Percentiles rank a stretch among this genome's conserved stretches.
Conservation (phyloP, 495 filamentous ascomycete species). For the Daldinia grandis region DNA sequence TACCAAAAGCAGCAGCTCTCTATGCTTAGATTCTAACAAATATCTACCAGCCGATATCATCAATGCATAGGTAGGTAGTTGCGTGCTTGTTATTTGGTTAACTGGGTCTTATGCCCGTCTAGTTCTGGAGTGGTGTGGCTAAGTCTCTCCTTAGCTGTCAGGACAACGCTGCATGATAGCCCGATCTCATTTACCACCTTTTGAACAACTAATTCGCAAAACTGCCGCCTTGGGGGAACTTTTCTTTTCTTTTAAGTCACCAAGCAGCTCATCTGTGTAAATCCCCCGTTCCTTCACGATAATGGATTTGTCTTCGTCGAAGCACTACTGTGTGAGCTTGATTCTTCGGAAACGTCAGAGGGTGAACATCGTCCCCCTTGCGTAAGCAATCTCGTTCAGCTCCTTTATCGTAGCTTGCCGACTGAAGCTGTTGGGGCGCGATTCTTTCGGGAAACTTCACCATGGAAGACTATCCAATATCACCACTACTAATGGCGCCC, state of each 20-base stretch:
- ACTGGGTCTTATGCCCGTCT: background rate
- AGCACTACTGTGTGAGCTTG: background rate
- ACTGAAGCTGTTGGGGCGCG: background rate
- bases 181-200: background rate
- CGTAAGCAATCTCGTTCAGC: background rate
- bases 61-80: background rate
- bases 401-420: constrained; percentile 2
- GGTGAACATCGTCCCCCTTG: background rate
- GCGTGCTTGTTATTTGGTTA: background rate
- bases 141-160: constrained; percentile 1
- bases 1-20: background rate
- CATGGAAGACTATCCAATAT: constrained; percentile 8
- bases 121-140: background rate
- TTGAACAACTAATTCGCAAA: background rate
- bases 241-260: background rate
- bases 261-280: background rate
- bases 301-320: constrained; percentile 17
- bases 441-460: background rate
- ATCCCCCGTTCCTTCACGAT: background rate
- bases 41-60: background rate
- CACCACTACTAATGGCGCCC: background rate
- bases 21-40: background rate
- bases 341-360: constrained; percentile 2
- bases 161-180: constrained; percentile 14
- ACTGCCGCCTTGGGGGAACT: background rate